Evolutionary conservation across 2,329 filamentous ascomycete species (phyloP), one percentile per base, ranked within the genome.

Genomic region (Pestalotiopsis sp.): DNA sequence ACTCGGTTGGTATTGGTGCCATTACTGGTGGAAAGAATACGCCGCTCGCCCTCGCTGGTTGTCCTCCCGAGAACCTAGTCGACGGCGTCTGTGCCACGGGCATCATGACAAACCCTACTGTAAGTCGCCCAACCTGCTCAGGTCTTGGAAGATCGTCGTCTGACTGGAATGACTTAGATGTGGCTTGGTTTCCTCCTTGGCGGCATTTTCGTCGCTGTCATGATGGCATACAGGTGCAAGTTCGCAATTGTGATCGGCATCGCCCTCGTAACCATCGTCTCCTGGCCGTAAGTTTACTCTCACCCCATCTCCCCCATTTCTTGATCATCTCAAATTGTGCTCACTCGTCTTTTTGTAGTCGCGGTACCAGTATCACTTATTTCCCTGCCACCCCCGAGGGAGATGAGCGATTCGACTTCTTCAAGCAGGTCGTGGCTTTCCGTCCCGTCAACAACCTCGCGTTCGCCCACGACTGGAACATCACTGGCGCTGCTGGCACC

Each of bases 121-220:
- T 88, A 78, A 73, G 81, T 75, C 13, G 4, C 14, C 9, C 40
- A 6, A 20, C 52, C n/a, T 40, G 12, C 31, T 25, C 14, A 36
- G 38, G 31, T 23, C 31, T 38, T 5, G 14, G 6, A 14, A 40
- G 31, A 31, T 11, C 14, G n/a, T 25, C 27, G 4, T 52, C 36
- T 52, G 23, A 59, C 57, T 59, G 13, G 45, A 38, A 23, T 57
- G 3, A 62, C 41, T 31, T 69, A 90, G 89, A 83, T 97, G 86
- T 97, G 94, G 94, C 88, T 97, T 66, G 94, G 93, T 12, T 91
- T 97, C 72, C 91, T 94, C 76, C 89, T 91, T 66, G 93, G 94
- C 14, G 93, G 93, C 41, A 84, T 97, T 60, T 79, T 97, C 49
- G 95, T 93, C 0, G 90, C 92, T 4, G 87, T 95, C 72, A 88